phyloP scores from a whole-genome alignment of 495 filamentous ascomycete genomes.

The Aspergillus haitiensis region DNA sequence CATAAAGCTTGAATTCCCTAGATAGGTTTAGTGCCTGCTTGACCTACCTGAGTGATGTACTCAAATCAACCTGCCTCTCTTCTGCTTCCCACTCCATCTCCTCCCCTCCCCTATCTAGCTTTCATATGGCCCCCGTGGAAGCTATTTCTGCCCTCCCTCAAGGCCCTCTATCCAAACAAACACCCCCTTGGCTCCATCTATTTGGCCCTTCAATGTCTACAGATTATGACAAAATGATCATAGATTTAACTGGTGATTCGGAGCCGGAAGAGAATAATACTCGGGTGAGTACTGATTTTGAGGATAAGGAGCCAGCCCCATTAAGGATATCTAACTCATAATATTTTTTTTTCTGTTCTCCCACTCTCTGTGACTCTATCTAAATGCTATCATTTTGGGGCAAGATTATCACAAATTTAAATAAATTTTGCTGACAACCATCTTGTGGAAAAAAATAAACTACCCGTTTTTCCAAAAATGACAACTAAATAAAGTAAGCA shows the following conservation, averaged over 20 bases:
- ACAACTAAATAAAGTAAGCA: not conserved
- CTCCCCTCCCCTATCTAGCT: not conserved
- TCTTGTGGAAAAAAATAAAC: no score
- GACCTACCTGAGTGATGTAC: no score
- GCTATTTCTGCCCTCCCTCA: not conserved
- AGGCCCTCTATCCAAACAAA: not conserved
- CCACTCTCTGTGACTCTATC: no score
- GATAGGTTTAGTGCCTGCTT: not conserved
- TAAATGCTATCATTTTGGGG: no score
- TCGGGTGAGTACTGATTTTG: conserved; percentile 12
- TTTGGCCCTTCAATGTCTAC: not conserved
- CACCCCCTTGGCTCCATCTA: not conserved
- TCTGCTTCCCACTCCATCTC: not conserved
- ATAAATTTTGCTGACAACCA: no score
- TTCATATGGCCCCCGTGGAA: not conserved
- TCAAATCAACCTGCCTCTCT: not conserved
- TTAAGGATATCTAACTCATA: no score
- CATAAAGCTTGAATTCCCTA: not conserved
- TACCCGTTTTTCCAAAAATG: not conserved
- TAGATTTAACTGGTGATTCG: conserved; percentile 30
- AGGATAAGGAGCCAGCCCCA: no score
- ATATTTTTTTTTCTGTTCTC: not conserved
- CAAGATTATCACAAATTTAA: no score
- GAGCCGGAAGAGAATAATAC: conserved; percentile 22
- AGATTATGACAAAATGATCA: conserved; percentile 17